phyloP scores from a whole-genome alignment of 2,329 filamentous ascomycete genomes.

The Xylariomycetidae sp. region DNA sequence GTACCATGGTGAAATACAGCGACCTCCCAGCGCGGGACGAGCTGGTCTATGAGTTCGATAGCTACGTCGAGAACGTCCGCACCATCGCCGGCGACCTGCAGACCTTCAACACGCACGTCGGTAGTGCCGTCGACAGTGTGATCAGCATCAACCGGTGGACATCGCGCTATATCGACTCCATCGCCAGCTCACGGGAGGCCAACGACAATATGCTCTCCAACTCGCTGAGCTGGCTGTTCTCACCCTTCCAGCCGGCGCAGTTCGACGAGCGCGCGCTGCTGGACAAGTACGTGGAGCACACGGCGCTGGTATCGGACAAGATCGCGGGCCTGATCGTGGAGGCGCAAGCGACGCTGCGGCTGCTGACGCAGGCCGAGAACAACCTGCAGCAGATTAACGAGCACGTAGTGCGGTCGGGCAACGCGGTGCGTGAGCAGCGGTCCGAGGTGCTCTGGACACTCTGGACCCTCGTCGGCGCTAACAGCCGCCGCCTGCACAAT shows the following conservation, averaged over 20 bases:
- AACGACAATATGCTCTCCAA: slow-evolving; percentile 28
- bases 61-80: slow-evolving; percentile 65
- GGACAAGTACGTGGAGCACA: slow-evolving; percentile 71
- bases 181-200: slow-evolving; percentile 35
- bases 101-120: slow-evolving; percentile 71
- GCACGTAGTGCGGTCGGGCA: slow-evolving; percentile 59
- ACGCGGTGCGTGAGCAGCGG: slow-evolving; percentile 50
- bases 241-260: slow-evolving; percentile 57
- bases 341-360: slow-evolving; percentile 59
- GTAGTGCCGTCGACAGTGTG: slow-evolving; percentile 66
- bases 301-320: slow-evolving; percentile 61
- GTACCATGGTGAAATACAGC: slow-evolving; percentile 65
- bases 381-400: slow-evolving; percentile 64
- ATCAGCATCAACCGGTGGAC: slow-evolving; percentile 74
- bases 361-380: slow-evolving; percentile 63
- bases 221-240: slow-evolving; percentile 41
- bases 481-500: slow-evolving; percentile 53
- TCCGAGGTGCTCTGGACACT: slow-evolving; percentile 63
- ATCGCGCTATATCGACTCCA: slow-evolving; percentile 57
- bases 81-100: slow-evolving; percentile 61
- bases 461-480: slow-evolving; percentile 70
- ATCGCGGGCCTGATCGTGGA: slow-evolving; percentile 63
- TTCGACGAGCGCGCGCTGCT: slow-evolving; percentile 58
- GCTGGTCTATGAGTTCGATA: slow-evolving; percentile 68
- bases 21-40: slow-evolving; percentile 62